Conservation (phyloP, 2,329 filamentous ascomycete genomes). For the Aureobasidium sp. region DNA sequence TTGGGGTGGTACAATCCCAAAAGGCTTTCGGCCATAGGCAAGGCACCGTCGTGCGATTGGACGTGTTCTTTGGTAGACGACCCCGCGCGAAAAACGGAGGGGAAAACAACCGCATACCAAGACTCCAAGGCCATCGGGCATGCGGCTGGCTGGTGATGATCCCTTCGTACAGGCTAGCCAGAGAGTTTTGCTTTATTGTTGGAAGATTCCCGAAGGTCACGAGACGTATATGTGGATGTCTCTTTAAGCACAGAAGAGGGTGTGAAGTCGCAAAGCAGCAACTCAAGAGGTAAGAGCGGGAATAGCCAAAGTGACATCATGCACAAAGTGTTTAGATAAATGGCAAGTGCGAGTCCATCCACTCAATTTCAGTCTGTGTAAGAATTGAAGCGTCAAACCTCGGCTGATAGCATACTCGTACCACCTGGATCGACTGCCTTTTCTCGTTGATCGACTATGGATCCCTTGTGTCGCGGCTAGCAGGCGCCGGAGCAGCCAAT, state of each 20-base stretch:
- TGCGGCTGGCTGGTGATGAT: neutral
- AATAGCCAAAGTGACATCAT: neutral
- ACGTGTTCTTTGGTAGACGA: neutral
- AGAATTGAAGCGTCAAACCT: neutral
- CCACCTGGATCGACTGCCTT: neutral
- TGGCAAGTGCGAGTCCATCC: neutral
- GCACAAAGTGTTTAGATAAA: neutral
- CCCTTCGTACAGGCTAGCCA: neutral
- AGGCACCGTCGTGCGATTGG: constrained; percentile 10
- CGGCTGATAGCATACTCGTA: neutral
- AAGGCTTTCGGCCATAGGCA: constrained; percentile 5
- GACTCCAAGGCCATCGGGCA: neutral
- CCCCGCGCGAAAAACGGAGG: constrained; percentile 3
- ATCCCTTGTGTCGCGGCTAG: neutral
- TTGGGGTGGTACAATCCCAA: neutral
- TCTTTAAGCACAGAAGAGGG: neutral
- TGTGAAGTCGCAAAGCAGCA: neutral
- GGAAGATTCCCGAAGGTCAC: neutral
- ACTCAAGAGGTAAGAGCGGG: neutral
- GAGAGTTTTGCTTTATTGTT: neutral
- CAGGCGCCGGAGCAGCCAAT: neutral
- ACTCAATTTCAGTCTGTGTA: neutral
- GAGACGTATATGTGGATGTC: neutral
- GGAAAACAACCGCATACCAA: neutral
- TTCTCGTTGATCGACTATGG: neutral